Percentiles rank a stretch among this genome's conserved stretches.
These are phyloP conservation scores for Amphichorda felina DNA, from an alignment of 2,329 filamentous ascomycete genomes.

Conservation along the genomic window DNA sequence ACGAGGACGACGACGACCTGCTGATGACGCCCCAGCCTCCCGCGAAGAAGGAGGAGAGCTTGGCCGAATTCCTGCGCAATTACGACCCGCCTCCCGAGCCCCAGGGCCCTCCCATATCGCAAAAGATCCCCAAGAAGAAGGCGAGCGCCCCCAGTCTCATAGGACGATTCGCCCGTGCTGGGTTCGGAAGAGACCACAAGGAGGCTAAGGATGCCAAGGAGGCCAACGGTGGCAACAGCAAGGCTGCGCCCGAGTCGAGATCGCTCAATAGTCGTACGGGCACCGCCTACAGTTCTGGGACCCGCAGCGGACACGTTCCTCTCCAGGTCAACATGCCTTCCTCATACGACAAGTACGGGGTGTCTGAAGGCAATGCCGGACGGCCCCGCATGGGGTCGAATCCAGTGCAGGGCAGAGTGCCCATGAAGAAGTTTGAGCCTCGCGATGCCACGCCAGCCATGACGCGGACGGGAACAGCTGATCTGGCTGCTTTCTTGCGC, in stretches of 20 bases:
- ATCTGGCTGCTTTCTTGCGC: constrained; percentile 62
- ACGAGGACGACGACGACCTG: constrained; percentile 51
- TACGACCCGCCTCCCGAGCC: constrained; percentile 51
- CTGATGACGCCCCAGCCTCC: constrained; percentile 15
- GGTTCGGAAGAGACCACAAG: constrained; percentile 13
- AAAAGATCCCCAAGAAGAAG: constrained; percentile 47
- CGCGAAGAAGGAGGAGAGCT: constrained; percentile 47
- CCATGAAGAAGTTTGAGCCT: constrained; percentile 47
- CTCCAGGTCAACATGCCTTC: constrained; percentile 38
- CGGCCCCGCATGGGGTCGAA: constrained; percentile 5
- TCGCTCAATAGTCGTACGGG: constrained; percentile 23
- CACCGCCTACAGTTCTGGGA: constrained; percentile 7
- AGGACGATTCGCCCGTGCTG: constrained; percentile 35
- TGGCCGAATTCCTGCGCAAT: constrained; percentile 63
- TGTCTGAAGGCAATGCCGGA: constrained; percentile 11
- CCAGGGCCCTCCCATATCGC: constrained; percentile 17
- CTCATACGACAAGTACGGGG: constrained; percentile 28
- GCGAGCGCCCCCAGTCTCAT: constrained; percentile 51
- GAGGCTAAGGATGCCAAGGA: constrained; percentile 6
- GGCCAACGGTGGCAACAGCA: constrained; percentile 11
- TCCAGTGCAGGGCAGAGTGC: constrained; percentile 14
- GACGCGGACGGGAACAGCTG: constrained; percentile 55
- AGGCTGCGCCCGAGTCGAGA: constrained; percentile 9
- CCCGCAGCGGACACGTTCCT: constrained; percentile 33
- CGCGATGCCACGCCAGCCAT: constrained; percentile 34